Evolutionary conservation across 805 yeast genomes (phyloP).

Genomic region (Candida rishiriensis): DNA sequence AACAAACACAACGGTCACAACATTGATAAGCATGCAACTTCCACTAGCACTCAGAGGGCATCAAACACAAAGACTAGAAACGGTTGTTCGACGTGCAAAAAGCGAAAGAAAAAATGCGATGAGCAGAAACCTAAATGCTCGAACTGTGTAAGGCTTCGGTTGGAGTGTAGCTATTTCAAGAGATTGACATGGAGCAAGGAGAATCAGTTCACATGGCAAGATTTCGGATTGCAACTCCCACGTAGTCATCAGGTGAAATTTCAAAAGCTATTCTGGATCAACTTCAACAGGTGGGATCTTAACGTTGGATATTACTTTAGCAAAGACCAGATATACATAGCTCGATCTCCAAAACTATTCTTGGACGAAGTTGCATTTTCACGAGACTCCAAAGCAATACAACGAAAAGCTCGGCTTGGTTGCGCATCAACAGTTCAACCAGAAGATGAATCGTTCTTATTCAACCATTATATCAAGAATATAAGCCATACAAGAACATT

Average conservation of each 20-base stretch:
- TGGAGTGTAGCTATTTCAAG: constrained; percentile 17
- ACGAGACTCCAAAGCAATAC: background rate
- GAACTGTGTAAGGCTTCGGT: constrained; percentile 15
- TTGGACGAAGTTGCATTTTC: background rate
- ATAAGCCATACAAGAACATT: constrained; percentile 23
- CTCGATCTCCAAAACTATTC: background rate
- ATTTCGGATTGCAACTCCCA: background rate
- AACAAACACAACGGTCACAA: too few relatives aligned
- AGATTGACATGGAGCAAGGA: constrained; percentile 15
- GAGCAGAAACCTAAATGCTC: constrained; percentile 20
- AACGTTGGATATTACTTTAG: constrained; percentile 6
- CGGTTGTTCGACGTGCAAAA: constrained; percentile 41
- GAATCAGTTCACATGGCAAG: constrained; percentile 11
- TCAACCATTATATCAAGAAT: constrained; percentile 19
- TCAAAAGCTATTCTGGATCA: constrained; percentile 4
- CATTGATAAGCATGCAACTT: too few relatives aligned
- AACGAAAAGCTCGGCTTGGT: background rate
- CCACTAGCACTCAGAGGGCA: background rate
- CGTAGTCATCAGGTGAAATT: background rate
- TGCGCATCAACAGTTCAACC: background rate
- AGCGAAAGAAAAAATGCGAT: constrained; percentile 38
- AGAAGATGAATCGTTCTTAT: constrained; percentile 12
- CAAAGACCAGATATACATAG: background rate
- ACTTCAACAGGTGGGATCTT: constrained; percentile 14
- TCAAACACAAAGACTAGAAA: constrained; percentile 15